Conservation (phyloP, 2,329 filamentous ascomycete species). For the Claviceps maximensis region DNA sequence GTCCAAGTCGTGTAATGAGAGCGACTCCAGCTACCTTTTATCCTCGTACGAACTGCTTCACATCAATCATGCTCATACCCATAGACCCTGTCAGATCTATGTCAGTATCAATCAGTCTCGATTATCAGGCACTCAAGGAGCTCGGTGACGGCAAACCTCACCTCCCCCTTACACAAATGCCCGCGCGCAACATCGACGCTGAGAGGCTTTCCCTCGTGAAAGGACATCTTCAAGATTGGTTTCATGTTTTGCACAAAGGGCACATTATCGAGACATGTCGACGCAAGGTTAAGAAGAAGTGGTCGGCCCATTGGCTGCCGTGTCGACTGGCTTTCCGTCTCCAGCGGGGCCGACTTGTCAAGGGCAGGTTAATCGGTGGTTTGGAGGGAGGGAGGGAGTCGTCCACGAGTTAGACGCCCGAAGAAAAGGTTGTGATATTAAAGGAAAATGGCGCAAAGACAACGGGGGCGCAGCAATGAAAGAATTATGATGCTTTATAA, state of each 20-base stretch:
- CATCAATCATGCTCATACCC: too few species aligned
- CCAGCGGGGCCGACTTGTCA: background rate
- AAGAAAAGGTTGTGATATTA: background rate
- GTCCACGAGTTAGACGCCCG: background rate
- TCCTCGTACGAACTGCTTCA: background rate
- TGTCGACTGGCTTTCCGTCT: slow-evolving; percentile 1
- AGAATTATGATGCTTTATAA: background rate
- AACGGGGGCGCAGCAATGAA: background rate
- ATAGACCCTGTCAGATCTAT: background rate
- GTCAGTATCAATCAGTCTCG: slow-evolving; percentile 3
- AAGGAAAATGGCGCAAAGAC: background rate
- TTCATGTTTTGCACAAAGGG: background rate
- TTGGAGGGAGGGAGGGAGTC: background rate
- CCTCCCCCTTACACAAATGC: background rate
- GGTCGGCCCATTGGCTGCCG: background rate
- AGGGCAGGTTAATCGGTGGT: background rate
- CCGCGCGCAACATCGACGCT: background rate
- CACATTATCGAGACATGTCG: background rate
- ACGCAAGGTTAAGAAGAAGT: background rate
- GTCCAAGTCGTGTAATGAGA: background rate
- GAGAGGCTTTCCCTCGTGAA: background rate
- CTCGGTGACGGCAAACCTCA: background rate
- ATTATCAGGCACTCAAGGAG: slow-evolving; percentile 5
- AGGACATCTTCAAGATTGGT: background rate
- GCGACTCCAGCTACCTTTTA: slow-evolving; percentile 3